Percentiles rank a stretch among this genome's conserved stretches.
Evolutionary conservation across 306 rosid species (phyloP).

Genomic region (Rosa chinensis): DNA sequence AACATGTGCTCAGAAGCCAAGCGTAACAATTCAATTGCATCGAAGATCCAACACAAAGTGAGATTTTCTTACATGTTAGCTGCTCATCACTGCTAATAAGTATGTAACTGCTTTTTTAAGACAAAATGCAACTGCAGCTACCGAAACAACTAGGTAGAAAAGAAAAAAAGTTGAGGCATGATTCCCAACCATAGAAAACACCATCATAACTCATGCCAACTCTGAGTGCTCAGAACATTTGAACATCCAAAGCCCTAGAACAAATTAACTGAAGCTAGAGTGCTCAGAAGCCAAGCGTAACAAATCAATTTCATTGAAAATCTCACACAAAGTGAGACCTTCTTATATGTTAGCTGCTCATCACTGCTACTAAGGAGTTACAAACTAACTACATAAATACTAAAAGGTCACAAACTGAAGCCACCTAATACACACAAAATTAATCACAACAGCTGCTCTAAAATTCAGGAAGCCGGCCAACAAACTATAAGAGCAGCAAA

Average conservation of each 20-base stretch:
- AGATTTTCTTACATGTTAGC: slow-evolving; percentile 23
- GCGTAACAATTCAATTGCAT: slow-evolving; percentile 77
- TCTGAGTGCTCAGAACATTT: not conserved
- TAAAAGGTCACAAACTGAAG: not conserved
- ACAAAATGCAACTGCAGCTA: not conserved
- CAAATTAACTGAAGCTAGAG: not conserved
- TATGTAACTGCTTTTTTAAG: no score
- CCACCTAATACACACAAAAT: not conserved
- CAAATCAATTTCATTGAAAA: slow-evolving; percentile 46
- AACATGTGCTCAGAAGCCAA: slow-evolving; percentile 71
- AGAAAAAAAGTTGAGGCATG: not conserved
- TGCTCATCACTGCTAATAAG: slow-evolving; percentile 26
- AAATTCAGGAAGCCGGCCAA: no score
- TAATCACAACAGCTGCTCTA: no score
- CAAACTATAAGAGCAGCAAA: no score
- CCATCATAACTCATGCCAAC: not conserved
- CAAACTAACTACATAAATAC: not conserved
- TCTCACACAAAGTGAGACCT: slow-evolving; percentile 19
- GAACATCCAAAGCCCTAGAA: slow-evolving; percentile 10
- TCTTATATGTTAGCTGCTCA: slow-evolving; percentile 16
- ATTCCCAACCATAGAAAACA: not conserved
- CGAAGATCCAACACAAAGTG: slow-evolving; percentile 36
- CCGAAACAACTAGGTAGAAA: not conserved
- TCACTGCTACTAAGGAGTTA: slow-evolving; percentile 13
- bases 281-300: slow-evolving; percentile 67